Conservation (phyloP, 2,329 filamentous ascomycete genomes). For the Colletotrichum costaricense region DNA sequence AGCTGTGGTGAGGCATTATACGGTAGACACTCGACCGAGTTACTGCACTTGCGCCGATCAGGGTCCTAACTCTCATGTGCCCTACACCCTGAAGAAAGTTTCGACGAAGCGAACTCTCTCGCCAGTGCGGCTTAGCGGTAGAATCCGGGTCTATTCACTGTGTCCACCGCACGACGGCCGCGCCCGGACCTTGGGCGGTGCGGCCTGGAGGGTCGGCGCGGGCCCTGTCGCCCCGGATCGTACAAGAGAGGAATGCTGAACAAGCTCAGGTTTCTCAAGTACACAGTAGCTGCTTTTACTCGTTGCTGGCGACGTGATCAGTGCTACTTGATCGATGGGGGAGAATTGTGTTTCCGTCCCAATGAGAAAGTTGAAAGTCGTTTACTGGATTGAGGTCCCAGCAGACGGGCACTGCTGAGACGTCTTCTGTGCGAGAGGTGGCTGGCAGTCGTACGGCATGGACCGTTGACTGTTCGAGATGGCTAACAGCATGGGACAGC, state of each 20-base stretch:
- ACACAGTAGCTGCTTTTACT: neutral
- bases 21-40: slow-evolving; percentile 2
- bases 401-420: slow-evolving; percentile 9
- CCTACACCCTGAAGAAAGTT: slow-evolving; percentile 13
- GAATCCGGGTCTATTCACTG: neutral
- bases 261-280: neutral
- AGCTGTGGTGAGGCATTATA: neutral
- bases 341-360: neutral
- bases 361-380: neutral
- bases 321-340: neutral
- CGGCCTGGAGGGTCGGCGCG: neutral
- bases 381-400: neutral
- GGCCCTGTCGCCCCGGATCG: neutral
- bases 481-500: neutral
- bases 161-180: neutral
- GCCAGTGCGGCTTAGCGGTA: slow-evolving; percentile 10
- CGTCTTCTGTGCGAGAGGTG: slow-evolving; percentile 8
- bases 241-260: slow-evolving; percentile 10
- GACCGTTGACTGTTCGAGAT: neutral
- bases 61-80: slow-evolving; percentile 24
- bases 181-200: slow-evolving; percentile 21
- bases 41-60: slow-evolving; percentile 11
- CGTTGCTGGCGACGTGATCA: neutral
- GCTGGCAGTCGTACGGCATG: slow-evolving; percentile 2
- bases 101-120: slow-evolving; percentile 20